Base-by-base conservation (phyloP, 495 filamentous ascomycete species). In the Hypomontagnella submonticulosa region DNA sequence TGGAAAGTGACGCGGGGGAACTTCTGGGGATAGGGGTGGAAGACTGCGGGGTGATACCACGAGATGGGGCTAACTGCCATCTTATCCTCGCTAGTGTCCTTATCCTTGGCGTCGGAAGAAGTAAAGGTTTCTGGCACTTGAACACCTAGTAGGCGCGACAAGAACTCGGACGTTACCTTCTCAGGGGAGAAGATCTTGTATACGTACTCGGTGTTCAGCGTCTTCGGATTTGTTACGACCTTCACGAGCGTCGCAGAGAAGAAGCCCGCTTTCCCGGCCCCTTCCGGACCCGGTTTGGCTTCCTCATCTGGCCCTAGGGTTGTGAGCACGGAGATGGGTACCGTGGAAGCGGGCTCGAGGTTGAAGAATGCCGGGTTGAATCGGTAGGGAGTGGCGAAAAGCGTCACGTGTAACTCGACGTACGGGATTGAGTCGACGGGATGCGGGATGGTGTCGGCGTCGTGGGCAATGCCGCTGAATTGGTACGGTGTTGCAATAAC, bases 151-250 rank as follows among this genome's bases (percentile, higher is more conserved):
- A 79, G 77, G 7, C 76, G 66, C 9, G 83, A 79, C 33, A 97
- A 70, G 69, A 93, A 93, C 2, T 81, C 73, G 0, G 85, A 74
- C 0, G 87, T 87, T 9, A 92, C 80, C 4, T 80, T 81, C 36
- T 85, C 76, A 0, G 93, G 91, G 0, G 92, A 96, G 83, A 98
- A 99, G 58, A 98, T 90, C 76, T 99, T 99, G 81, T 98, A 99
- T 27, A 97, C 83, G 67, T 91, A 93, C 72, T 99, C 94, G 13
- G 76, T 68, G 46, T 77, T 63, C 4, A 79, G 58, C 0, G 83
- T 80, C 27, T 75, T 70, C 0, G 88, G 84, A 53, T 89, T 90
- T 30, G 76, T 71, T 6, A 89, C 80, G n/a, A 79, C 83, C 8
- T 84, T 83, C 13, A 97, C 83, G 8, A 87, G 89, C 61, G 89